Conservation (phyloP, 202 grass and related monocot species). For the Schoenoplectus triqueter region DNA sequence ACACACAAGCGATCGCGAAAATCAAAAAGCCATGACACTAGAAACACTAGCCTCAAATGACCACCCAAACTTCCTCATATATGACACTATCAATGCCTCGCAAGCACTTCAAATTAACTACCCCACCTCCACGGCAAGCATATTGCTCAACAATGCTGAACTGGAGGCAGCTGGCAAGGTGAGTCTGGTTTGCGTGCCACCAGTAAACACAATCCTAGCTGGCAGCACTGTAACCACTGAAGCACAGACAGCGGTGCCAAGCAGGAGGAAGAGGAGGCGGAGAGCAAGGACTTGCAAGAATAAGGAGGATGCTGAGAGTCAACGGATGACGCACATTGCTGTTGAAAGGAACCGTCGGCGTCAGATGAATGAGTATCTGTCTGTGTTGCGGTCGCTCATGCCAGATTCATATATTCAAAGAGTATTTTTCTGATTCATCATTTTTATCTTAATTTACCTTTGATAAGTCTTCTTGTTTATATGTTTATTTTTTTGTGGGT, state of each 20-base stretch:
- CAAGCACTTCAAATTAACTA: conserved; percentile 32
- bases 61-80: conserved; percentile 66
- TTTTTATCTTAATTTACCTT: not conserved
- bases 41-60: conserved; percentile 61
- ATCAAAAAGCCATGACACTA: conserved; percentile 51
- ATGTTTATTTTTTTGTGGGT: not conserved
- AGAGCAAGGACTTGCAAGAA: conserved; percentile 53
- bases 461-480: conserved; percentile 1
- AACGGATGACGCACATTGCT: conserved; percentile 86
- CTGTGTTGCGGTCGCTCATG: conserved; percentile 75
- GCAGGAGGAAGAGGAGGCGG: conserved; percentile 66
- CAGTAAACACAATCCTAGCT: not conserved
- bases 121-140: conserved; percentile 25
- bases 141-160: conserved; percentile 40
- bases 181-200: not conserved
- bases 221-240: not conserved
- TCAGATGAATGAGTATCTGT: conserved; percentile 92
- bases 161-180: not conserved
- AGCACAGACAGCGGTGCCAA: conserved; percentile 24
- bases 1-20: conserved; percentile 1
- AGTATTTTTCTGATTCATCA: conserved; percentile 38
- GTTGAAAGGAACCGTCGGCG: conserved; percentile 89
- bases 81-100: conserved; percentile 80
- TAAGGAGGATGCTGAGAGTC: conserved; percentile 68
- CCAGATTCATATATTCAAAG: conserved; percentile 79